A percentile compares a stretch with the other conserved stretches of the same genome.
phyloP scores from a whole-genome alignment of 2,329 filamentous ascomycete genomes.

The Cercospora beticola region DNA sequence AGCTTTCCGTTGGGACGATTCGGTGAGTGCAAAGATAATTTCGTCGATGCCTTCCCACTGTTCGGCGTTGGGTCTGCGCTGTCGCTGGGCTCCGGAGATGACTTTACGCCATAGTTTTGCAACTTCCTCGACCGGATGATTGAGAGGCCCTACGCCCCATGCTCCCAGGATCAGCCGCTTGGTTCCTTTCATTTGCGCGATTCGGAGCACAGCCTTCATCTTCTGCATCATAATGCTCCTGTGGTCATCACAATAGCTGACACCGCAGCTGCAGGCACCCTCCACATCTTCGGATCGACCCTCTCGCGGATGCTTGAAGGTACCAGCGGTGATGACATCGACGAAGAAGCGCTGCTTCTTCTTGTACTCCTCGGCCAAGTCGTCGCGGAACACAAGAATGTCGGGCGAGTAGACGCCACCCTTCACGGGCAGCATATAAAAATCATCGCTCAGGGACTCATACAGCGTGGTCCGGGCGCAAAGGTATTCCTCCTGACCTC shows the following conservation, averaged over 20 bases:
- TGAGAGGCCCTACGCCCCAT: slow-evolving; percentile 65
- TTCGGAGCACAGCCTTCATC: slow-evolving; percentile 59
- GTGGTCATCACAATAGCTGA: slow-evolving; percentile 51
- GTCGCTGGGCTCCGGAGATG: slow-evolving; percentile 35
- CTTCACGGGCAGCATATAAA: slow-evolving; percentile 60
- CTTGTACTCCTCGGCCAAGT: slow-evolving; percentile 42
- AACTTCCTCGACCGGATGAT: slow-evolving; percentile 61
- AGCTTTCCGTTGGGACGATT: slow-evolving; percentile 51
- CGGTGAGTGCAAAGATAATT: slow-evolving; percentile 60
- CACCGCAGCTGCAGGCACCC: slow-evolving; percentile 35
- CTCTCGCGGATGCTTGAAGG: slow-evolving; percentile 59
- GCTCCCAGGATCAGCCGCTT: slow-evolving; percentile 59
- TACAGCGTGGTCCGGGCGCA: slow-evolving; percentile 62
- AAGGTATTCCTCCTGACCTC: slow-evolving; percentile 61
- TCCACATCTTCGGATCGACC: slow-evolving; percentile 36
- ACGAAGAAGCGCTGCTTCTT: slow-evolving; percentile 58
- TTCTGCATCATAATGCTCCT: slow-evolving; percentile 54
- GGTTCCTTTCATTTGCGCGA: slow-evolving; percentile 49
- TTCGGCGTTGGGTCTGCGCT: slow-evolving; percentile 43
- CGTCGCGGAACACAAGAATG: slow-evolving; percentile 58
- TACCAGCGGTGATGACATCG: slow-evolving; percentile 59
- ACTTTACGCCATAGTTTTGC: slow-evolving; percentile 56
- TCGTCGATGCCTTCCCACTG: slow-evolving; percentile 48
- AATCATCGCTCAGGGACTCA: slow-evolving; percentile 57
- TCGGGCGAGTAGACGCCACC: slow-evolving; percentile 59